Conservation (phyloP, 495 filamentous ascomycete species). For the Neurospora sp. region DNA sequence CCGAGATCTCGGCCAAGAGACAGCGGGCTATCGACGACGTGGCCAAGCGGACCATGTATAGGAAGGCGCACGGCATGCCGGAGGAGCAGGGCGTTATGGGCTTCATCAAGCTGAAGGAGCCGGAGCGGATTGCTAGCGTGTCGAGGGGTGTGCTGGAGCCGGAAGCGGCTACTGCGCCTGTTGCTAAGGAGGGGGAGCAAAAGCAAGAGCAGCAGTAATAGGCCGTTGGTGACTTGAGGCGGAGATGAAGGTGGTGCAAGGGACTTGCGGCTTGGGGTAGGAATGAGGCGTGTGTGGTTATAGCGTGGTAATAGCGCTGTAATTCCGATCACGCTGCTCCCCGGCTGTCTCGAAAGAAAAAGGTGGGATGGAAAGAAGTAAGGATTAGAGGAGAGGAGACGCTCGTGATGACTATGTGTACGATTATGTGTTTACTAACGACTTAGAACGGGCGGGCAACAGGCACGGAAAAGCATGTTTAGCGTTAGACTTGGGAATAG, state of each 20-base stretch:
- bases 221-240: not conserved
- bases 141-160: constrained; percentile 1
- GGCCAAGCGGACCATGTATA: constrained; percentile 65
- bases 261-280: not conserved
- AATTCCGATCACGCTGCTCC: not conserved
- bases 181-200: not conserved
- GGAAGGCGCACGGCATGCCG: constrained; percentile 72
- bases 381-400: not conserved
- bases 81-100: constrained; percentile 34
- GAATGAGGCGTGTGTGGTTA: not conserved
- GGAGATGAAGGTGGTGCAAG: not conserved
- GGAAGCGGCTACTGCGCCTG: not conserved
- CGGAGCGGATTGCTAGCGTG: constrained; percentile 6
- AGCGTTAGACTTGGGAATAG: not conserved
- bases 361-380: not conserved
- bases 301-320: not conserved
- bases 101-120: constrained; percentile 3
- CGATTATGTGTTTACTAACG: not conserved
- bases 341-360: not conserved
- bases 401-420: not conserved
- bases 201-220: not conserved
- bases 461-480: not conserved
- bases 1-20: constrained; percentile 54
- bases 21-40: constrained; percentile 63
- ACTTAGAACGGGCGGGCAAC: not conserved